Evolutionary conservation across 1,284 basidiomycete species (phyloP).

Genomic region (Tylopilus orsonianus): DNA sequence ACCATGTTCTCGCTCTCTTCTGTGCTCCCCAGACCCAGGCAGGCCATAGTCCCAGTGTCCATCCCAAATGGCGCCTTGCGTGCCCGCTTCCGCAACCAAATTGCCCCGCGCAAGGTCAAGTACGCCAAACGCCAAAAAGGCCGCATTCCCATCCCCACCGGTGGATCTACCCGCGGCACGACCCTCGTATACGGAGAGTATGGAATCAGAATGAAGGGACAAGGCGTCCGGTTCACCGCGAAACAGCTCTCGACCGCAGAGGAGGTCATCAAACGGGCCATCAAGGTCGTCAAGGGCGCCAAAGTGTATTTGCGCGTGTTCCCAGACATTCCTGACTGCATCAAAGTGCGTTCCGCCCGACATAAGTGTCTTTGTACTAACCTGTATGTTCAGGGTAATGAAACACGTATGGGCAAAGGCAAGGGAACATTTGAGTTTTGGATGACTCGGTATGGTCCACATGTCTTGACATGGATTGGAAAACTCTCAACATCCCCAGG

Average conservation of each 20-base stretch:
- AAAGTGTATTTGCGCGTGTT: conserved; percentile 91
- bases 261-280: conserved; percentile 87
- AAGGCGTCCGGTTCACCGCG: conserved; percentile 83
- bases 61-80: conserved; percentile 25
- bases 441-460: conserved; percentile 84
- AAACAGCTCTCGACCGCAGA: conserved; percentile 89
- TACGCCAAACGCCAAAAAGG: conserved; percentile 89
- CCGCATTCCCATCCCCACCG: conserved; percentile 76
- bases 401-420: conserved; percentile 99
- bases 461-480: not conserved
- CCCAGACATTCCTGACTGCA: conserved; percentile 95
- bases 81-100: conserved; percentile 44
- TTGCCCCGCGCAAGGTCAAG: conserved; percentile 82
- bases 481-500: conserved; percentile 40
- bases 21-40: too few species aligned
- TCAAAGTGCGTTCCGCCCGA: conserved; percentile 64
- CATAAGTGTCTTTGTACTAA: too few species aligned
- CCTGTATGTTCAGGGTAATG: conserved; percentile 97
- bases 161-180: conserved; percentile 93
- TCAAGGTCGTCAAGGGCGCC: conserved; percentile 89
- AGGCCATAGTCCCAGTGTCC: too few species aligned
- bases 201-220: conserved; percentile 86
- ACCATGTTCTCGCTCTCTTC: too few species aligned
- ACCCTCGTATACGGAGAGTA: conserved; percentile 90
- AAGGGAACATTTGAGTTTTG: conserved; percentile 98